phyloP scores from a whole-genome alignment of 768 basidiomycete species.

The Trametes maxima region DNA sequence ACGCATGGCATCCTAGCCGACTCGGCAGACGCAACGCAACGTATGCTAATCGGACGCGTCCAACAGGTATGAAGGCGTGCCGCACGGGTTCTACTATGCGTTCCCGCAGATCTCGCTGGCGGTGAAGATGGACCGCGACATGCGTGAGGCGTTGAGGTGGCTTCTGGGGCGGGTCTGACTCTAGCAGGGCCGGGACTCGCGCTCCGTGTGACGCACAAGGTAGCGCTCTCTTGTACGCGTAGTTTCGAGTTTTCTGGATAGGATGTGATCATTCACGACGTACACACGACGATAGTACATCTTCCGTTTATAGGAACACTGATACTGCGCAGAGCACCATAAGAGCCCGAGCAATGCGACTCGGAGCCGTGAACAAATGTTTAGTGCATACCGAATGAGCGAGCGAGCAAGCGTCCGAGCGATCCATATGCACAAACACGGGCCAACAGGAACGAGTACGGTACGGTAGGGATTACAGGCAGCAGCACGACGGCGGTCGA shows the following conservation, averaged over 20 bases:
- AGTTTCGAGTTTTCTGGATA: too few relatives aligned
- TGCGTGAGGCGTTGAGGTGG: constrained; percentile 27
- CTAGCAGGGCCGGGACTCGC: not conserved
- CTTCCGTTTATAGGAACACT: too few relatives aligned
- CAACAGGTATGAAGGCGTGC: constrained; percentile 30
- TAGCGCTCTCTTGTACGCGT: too few relatives aligned
- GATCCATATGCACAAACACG: constrained; percentile 1
- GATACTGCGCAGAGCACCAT: not conserved
- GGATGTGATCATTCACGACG: too few relatives aligned
- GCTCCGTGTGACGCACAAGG: not conserved
- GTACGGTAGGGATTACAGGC: constrained; percentile 4
- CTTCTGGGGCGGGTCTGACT: constrained; percentile 13
- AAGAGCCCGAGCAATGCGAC: not conserved
- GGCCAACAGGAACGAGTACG: not conserved
- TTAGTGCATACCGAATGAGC: not conserved
- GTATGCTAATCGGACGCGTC: not conserved
- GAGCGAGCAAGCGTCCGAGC: not conserved
- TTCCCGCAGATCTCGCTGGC: constrained; percentile 16
- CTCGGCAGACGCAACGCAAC: not conserved
- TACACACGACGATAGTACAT: too few relatives aligned
- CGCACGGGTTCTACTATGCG: constrained; percentile 25
- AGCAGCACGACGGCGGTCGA: not conserved
- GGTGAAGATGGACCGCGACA: constrained; percentile 24
- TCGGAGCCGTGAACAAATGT: too few relatives aligned
- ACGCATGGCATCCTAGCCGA: too few relatives aligned